These are phyloP conservation scores for Trichodelitschia bisporula DNA, from an alignment of 495 filamentous ascomycete genomes.

Conservation along the genomic window DNA sequence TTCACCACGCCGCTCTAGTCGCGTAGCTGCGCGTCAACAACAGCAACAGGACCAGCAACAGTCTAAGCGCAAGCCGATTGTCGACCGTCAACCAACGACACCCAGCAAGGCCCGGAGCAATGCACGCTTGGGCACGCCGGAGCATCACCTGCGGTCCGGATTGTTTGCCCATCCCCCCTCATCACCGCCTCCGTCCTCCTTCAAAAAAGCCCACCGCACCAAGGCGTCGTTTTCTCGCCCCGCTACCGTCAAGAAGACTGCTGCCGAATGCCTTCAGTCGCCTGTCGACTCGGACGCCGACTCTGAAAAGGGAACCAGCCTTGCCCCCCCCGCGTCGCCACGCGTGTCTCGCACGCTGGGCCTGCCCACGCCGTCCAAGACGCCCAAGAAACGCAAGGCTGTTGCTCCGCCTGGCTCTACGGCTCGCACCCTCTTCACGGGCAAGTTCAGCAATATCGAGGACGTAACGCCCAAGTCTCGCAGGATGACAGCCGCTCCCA, in stretches of 20 bases:
- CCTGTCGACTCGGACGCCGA: too few relatives aligned
- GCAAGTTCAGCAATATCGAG: constrained; percentile 18
- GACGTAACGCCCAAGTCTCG: constrained; percentile 35
- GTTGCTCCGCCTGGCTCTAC: constrained; percentile 29
- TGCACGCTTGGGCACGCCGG: too few relatives aligned
- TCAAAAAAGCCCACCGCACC: neutral
- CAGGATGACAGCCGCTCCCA: too few relatives aligned
- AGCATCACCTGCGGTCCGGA: too few relatives aligned
- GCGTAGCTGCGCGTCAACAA: constrained; percentile 20
- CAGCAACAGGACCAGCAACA: too few relatives aligned
- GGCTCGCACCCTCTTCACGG: constrained; percentile 49
- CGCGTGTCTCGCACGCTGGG: constrained; percentile 16
- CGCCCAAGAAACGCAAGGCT: constrained; percentile 56
- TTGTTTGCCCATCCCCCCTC: too few relatives aligned
- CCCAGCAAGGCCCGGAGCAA: too few relatives aligned
- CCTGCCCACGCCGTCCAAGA: constrained; percentile 79
- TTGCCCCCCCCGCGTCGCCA: neutral
- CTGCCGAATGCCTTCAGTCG: neutral
- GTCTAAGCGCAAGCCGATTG: too few relatives aligned
- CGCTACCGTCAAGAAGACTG: neutral
- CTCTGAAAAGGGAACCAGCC: too few relatives aligned
- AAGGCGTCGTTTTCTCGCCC: neutral
- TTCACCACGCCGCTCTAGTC: constrained; percentile 31
- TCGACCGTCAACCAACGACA: too few relatives aligned
- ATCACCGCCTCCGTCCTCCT: too few relatives aligned